phyloP scores from a whole-genome alignment of 305 asterid species.

The Solanum hybrid region DNA sequence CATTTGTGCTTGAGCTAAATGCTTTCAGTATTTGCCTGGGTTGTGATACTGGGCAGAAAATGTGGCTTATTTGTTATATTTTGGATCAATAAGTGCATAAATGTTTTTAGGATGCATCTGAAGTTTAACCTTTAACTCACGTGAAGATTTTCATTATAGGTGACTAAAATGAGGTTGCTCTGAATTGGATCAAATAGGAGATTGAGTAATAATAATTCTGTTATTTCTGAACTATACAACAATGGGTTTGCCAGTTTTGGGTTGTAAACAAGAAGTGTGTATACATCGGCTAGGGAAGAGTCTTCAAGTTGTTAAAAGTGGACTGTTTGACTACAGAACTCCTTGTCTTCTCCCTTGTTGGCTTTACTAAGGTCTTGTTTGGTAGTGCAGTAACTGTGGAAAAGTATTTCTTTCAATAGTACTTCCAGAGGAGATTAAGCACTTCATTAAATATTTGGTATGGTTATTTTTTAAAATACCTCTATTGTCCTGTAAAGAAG shows the following conservation, averaged over 20 bases:
- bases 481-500: not conserved
- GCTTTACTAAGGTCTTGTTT: not conserved
- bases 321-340: not conserved
- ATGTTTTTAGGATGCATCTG: not conserved
- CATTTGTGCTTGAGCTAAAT: constrained; percentile 5
- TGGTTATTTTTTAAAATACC: not conserved
- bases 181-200: not conserved
- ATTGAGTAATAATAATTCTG: not conserved
- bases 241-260: not conserved
- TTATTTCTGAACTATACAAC: not conserved
- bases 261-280: not conserved
- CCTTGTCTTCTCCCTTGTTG: not conserved
- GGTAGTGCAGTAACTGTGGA: not conserved
- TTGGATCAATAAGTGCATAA: not conserved
- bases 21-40: not conserved
- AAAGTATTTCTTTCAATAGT: not conserved
- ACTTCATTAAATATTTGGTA: not conserved
- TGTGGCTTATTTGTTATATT: not conserved
- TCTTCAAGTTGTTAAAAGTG: constrained; percentile 5
- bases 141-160: not conserved
- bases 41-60: not conserved
- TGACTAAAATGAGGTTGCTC: not conserved
- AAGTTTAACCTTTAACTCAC: not conserved
- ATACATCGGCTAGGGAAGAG: not conserved
- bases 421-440: not conserved